Base-by-base conservation (phyloP, 352 stramenopile species). In the Phytophthora fragariaefolia region DNA sequence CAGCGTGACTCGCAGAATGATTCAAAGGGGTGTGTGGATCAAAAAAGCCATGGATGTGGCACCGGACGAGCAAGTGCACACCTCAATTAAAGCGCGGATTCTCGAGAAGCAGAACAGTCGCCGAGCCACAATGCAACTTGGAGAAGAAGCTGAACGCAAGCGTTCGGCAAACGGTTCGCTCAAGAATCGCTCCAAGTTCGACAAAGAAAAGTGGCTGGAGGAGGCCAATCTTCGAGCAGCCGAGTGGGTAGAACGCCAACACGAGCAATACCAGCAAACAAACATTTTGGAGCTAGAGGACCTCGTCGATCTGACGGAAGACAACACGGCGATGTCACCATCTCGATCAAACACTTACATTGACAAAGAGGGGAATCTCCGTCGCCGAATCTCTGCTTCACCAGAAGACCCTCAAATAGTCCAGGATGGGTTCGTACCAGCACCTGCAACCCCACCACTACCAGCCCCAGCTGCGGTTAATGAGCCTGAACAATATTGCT, bases 361-460 rank as follows among this genome's bases (percentile, higher is more conserved):
- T 50, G 81, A 90, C 30, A 7, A 66, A 0, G 65, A 79, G 13
- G 79, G 79, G 0, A 90, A 90, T 47, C 51, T 88, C 17, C 75
- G 79, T 9, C 77, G 79, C 26, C 65, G 73, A n/a, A 58, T 65
- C 24, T 24, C 34, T 15, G 6, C 45, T 15, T 6, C 62, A 28
- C 26, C 30, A 4, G 13, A 26, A 17, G 28, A 22, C 4, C 2
- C 12, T 3, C 22, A 68, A 2, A 27, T 46, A 43, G 8, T 13
- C 13, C 28, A 51, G 12, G 46, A 62, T 28, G 47, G 18, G 4
- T 62, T 66, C 15, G 27, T 58, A 9, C 20, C 32, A 22, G 42
- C 27, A 12, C 38, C 45, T 24, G 40, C n/a, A 10, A 69, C 65
- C 0, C 38, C 58, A n/a, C 51, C 58, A 18, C 27, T 53, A 32